Percentiles rank a stretch among this genome's conserved stretches.
phyloP scores from a whole-genome alignment of 179 eudicot genomes.

The Spinacia oleracea region DNA sequence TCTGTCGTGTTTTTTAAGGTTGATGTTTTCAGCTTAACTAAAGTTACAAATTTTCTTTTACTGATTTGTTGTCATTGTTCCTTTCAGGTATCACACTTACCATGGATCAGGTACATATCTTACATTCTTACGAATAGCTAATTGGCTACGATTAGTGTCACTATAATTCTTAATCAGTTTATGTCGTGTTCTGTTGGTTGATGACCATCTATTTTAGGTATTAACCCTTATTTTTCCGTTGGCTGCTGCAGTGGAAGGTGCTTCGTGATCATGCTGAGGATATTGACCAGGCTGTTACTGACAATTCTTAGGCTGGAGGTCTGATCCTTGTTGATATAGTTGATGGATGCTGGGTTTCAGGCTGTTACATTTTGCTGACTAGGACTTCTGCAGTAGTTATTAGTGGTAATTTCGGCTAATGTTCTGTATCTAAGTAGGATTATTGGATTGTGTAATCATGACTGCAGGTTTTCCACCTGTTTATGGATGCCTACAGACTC shows the following conservation, averaged over 20 bases:
- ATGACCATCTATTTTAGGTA: background rate
- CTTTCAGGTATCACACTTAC: constrained; percentile 58
- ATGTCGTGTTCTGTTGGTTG: background rate
- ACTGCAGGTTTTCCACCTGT: background rate
- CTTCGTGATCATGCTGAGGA: constrained; percentile 56
- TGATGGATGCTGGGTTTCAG: constrained; percentile 17
- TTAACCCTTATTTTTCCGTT: constrained; percentile 6
- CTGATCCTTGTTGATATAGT: constrained; percentile 18
- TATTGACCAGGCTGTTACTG: constrained; percentile 55
- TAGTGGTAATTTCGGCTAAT: constrained; percentile 3
- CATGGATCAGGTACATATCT: constrained; percentile 64
- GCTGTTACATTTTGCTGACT: constrained; percentile 23
- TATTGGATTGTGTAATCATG: constrained; percentile 10
- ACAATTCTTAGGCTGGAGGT: constrained; percentile 30
- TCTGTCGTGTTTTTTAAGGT: background rate
- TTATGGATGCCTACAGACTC: background rate
- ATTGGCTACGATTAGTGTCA: background rate
- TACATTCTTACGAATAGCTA: too few relatives aligned
- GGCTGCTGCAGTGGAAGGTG: constrained; percentile 53
- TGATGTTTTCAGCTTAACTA: background rate
- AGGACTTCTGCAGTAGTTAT: constrained; percentile 4
- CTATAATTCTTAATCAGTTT: background rate
- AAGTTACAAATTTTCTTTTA: background rate
- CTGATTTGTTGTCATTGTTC: constrained; percentile 25
- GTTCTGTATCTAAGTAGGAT: constrained; percentile 17